Base-by-base conservation (phyloP, 2,329 filamentous ascomycete genomes). In the Botrytis galanthina region DNA sequence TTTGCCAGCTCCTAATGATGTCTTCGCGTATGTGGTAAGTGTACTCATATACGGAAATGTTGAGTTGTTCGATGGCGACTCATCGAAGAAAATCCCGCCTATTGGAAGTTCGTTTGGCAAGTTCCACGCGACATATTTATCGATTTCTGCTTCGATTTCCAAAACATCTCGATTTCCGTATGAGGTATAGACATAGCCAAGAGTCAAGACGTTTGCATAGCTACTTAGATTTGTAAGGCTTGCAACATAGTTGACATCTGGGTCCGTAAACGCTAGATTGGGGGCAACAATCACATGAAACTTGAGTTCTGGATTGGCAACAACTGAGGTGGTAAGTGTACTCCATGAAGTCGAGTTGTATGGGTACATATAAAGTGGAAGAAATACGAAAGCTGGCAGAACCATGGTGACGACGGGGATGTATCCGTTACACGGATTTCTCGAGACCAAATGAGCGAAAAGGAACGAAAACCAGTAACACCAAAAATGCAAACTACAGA, bases 131-230 rank as follows among this genome's bases (percentile, higher is more conserved):
- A 82, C 80, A 74, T 84, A 85, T 14, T 73, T 79, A 35, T 76
- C 78, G 46, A 85, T 78, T 26, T 85, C 81, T 4, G 77, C 73
- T 37, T 81, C 74, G 26, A 85, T 81, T 4, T 77, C 78, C 4
- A 78, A 69, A n/a, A 81, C 73, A 64, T 80, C 75, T 29, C 81
- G 75, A 2, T 74, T 75, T 3, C 78, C 82, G 73, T 83, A 83
- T 8, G 74, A 73, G 2, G 82, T 84, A 10, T 80, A 79, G 39
- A 85, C 81, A 74, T 85, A 85, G 22, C 84, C 83, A 26, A 85
- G 74, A 7, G 82, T 79, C 0, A 80, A 76, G 20, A 83, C 81
- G 22, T 79, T 82, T 7, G 77, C 66, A 54, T 73, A 73, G 44
- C 71, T 78, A 63, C 78, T 78, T 42, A 78, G 48, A 1, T 61